Evolutionary conservation across 106 monocot genomes (phyloP).

Genomic region (Dioscorea zingiberensis): DNA sequence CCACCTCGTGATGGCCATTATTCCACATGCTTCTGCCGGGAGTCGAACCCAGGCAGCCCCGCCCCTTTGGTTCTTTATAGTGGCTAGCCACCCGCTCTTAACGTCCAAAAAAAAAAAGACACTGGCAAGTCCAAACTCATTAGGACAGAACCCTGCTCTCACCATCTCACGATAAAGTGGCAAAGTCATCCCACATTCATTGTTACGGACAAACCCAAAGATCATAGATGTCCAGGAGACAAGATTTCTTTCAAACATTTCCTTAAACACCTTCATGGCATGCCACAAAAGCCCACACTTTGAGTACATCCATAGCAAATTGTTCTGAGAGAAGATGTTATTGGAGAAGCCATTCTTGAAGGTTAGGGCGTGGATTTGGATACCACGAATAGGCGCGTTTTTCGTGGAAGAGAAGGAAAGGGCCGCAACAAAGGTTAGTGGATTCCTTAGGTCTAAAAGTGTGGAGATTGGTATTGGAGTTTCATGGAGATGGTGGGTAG

Average conservation of each 20-base stretch:
- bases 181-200: slow-evolving; percentile 12
- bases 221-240: slow-evolving; percentile 42
- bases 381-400: neutral
- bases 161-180: slow-evolving; percentile 8
- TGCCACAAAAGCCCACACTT: slow-evolving; percentile 1
- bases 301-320: slow-evolving; percentile 18
- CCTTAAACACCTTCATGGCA: slow-evolving; percentile 22
- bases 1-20: too few relatives aligned
- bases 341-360: slow-evolving; percentile 19
- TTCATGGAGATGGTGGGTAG: neutral
- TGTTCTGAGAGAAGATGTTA: slow-evolving; percentile 23
- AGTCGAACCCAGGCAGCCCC: too few relatives aligned
- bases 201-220: slow-evolving; percentile 8
- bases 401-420: slow-evolving; percentile 11
- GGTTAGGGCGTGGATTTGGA: slow-evolving; percentile 11
- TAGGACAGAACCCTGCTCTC: slow-evolving; percentile 18
- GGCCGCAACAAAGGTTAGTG: slow-evolving; percentile 6
- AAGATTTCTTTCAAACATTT: slow-evolving; percentile 28
- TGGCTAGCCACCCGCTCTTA: too few relatives aligned
- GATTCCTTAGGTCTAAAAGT: neutral
- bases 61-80: too few relatives aligned
- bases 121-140: slow-evolving; percentile 29
- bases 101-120: too few relatives aligned
- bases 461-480: neutral
- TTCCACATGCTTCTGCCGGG: too few relatives aligned